phyloP scores from a whole-genome alignment of 2,329 filamentous ascomycete species.

The Cladosporium sp. region DNA sequence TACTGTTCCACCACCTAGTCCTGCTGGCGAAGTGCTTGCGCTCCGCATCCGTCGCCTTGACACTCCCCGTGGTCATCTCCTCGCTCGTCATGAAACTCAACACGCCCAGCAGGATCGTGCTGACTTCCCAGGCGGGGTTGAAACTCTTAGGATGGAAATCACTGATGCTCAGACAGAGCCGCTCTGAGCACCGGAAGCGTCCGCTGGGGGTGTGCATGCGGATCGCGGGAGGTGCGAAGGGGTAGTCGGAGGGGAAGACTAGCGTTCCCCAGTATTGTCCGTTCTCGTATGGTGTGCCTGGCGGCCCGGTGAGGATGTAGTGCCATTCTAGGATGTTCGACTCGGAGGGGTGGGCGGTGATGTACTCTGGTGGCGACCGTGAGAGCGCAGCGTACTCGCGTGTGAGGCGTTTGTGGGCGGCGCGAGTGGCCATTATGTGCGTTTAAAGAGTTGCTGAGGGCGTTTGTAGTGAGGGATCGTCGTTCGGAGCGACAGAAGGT shows the following conservation, averaged over 20 bases:
- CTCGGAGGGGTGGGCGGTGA: slow-evolving; percentile 31
- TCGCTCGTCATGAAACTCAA: slow-evolving; percentile 98
- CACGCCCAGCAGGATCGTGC: slow-evolving; percentile 89
- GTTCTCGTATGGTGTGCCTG: slow-evolving; percentile 86
- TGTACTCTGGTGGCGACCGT: slow-evolving; percentile 31
- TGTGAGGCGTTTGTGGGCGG: slow-evolving; percentile 36
- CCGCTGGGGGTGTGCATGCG: slow-evolving; percentile 98
- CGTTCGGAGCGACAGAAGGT: too few species aligned
- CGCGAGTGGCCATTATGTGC: slow-evolving; percentile 35
- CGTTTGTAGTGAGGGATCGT: not conserved
- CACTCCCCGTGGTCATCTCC: slow-evolving; percentile 94
- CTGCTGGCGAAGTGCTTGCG: slow-evolving; percentile 71
- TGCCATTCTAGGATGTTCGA: slow-evolving; percentile 35
- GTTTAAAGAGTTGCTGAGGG: not conserved
- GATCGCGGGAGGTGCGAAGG: slow-evolving; percentile 94
- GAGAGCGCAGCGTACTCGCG: slow-evolving; percentile 35
- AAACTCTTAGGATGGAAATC: slow-evolving; percentile 98
- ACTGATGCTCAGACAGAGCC: slow-evolving; percentile 90
- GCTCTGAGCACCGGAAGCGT: slow-evolving; percentile 87
- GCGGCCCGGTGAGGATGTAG: slow-evolving; percentile 82
- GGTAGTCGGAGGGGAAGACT: slow-evolving; percentile 93
- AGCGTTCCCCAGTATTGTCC: slow-evolving; percentile 99
- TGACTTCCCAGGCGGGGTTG: slow-evolving; percentile 98
- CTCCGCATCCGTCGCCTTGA: slow-evolving; percentile 73
- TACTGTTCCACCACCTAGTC: slow-evolving; percentile 95